These are phyloP conservation scores for Metarhizium robertsii DNA, from an alignment of 2,329 filamentous ascomycete species.

Conservation along the genomic window DNA sequence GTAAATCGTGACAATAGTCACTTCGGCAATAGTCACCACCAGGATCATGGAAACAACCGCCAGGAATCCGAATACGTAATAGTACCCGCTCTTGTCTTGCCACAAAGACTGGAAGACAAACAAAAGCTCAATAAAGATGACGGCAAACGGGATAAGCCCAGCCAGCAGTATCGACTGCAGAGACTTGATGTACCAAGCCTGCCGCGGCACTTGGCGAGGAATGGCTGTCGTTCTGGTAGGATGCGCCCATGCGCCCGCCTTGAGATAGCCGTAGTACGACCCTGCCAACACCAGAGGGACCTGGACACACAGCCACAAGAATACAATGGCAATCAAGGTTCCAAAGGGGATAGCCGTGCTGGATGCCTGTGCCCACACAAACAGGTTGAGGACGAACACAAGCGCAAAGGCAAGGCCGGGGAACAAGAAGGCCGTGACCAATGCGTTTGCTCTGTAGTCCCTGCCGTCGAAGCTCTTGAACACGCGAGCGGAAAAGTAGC, in stretches of 20 bases:
- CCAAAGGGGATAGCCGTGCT: conserved; percentile 80
- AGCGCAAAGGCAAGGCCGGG: conserved; percentile 68
- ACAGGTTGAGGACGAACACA: conserved; percentile 74
- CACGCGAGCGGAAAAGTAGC: conserved; percentile 76
- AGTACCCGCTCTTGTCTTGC: conserved; percentile 87
- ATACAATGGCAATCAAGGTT: conserved; percentile 61
- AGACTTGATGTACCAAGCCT: conserved; percentile 65
- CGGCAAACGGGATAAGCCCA: conserved; percentile 73
- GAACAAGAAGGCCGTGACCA: conserved; percentile 69
- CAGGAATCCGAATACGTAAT: conserved; percentile 85
- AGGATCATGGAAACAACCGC: conserved; percentile 64
- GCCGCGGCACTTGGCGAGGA: conserved; percentile 63
- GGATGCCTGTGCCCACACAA: conserved; percentile 83
- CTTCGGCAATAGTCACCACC: conserved; percentile 69
- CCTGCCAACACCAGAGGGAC: conserved; percentile 76
- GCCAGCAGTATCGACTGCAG: conserved; percentile 58
- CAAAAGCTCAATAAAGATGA: conserved; percentile 79
- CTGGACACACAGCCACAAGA: conserved; percentile 79
- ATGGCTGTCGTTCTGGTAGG: conserved; percentile 68
- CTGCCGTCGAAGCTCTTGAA: conserved; percentile 76
- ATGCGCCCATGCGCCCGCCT: conserved; percentile 63
- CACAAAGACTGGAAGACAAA: conserved; percentile 83
- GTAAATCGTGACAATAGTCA: conserved; percentile 76
- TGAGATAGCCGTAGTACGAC: conserved; percentile 65
- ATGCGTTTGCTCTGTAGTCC: conserved; percentile 65